These are phyloP conservation scores for Fusarium azukiicola DNA, from an alignment of 2,329 filamentous ascomycete species.

Conservation along the genomic window DNA sequence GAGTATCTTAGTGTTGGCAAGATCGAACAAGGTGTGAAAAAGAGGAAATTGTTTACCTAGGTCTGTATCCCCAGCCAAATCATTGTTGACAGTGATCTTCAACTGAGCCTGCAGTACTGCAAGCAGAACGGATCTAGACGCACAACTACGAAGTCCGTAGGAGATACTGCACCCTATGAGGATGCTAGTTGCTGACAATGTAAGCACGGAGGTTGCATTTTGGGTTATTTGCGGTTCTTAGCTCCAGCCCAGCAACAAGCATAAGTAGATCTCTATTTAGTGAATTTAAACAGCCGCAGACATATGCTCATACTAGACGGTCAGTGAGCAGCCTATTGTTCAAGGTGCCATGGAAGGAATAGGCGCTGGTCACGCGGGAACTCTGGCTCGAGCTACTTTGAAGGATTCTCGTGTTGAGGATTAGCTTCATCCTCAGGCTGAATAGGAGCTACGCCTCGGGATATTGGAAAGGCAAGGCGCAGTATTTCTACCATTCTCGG, in stretches of 20 bases:
- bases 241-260: not conserved
- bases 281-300: not conserved
- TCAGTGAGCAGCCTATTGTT: not conserved
- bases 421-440: not conserved
- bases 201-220: conserved; percentile 61
- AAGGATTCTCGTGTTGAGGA: not conserved
- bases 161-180: not conserved
- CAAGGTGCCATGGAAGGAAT: not conserved
- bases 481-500: not conserved
- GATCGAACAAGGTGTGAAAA: too few species aligned
- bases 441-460: not conserved
- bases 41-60: too few species aligned
- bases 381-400: not conserved
- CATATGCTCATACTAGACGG: not conserved
- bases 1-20: not conserved
- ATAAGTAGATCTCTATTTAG: not conserved
- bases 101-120: not conserved
- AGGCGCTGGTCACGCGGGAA: not conserved
- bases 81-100: not conserved
- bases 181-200: not conserved
- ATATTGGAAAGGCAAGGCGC: not conserved
- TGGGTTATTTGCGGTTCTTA: not conserved
- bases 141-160: not conserved
- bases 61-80: not conserved
- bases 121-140: not conserved